Base-by-base conservation (phyloP, 2,329 filamentous ascomycete species). In the Periconia sp. region DNA sequence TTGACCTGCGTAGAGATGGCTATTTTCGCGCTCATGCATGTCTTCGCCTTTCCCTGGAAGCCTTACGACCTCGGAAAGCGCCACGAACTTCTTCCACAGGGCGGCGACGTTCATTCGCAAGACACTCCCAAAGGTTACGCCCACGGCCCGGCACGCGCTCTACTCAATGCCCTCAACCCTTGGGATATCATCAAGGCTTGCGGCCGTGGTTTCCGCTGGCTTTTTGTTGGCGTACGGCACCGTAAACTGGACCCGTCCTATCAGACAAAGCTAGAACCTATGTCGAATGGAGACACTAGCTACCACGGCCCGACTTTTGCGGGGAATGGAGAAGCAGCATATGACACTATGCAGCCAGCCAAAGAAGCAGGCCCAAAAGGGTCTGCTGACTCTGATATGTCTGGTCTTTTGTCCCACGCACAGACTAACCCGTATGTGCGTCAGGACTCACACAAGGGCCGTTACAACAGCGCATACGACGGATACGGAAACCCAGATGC, bases 1-100 rank as follows among this genome's bases (percentile, higher is more conserved):
- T 75, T 95, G 9, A 81, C 94, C 17, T 92, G 87, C 62, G 75
- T 94, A 28, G 90, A 95, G 70, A 95, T 95, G 90, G 83, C 88
- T 7, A 73, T 88, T 21, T 95, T 95, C 59, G 77, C 87, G 13
- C 62, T 91, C 31, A 71, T 95, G 39, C 90, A 95, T 66, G 71
- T 94, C 12, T 95, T 85, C 77, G 88, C 91, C 2, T 96, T 94
- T 63, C 81, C 88, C 1, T 94, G 86, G 77, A 78, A 78, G 42
- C 84, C 84, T 1, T 96, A 95, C 68, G 74, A 71, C 48, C 50
- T 73, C 18, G 50, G 35, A 18, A 56, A 46, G 31, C 37, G 49
- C 4, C 42, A 52, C 17, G 39, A 52, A 31, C 44, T 55, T 12
- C 59, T 66, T 11, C 63, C 65, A 2, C 46, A 46, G 15, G 54